Evolutionary conservation across 495 filamentous ascomycete species (phyloP), one percentile per base, ranked within the genome.

Genomic region (Aspergillus leporis): DNA sequence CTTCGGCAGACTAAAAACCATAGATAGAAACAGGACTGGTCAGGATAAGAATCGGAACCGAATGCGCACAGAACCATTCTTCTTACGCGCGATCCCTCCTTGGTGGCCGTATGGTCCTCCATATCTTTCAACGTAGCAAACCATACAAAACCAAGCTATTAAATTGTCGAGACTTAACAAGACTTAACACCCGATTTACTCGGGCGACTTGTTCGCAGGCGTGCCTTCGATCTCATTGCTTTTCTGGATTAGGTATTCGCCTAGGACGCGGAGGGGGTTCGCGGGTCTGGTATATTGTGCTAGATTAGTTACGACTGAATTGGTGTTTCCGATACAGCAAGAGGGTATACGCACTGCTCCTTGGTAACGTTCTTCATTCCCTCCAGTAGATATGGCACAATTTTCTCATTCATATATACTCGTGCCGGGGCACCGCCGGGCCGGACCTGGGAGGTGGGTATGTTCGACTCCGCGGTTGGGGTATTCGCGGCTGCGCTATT

Each of bases 361-460:
- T 83, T 85, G 3, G 90, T 90, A 36, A 98, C 62, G 62, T 82
- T 75, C 81, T 97, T 98, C 92, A 98, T 93, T 7, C 90, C 94
- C 64, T 97, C 93, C 34, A 98, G 70, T 61, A 98, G 68, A 53
- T 87, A 83, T 8, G 87, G 88, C 16, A 92, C 93, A 55, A 98
- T 85, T 67, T 92, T 92, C 68, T 86, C 80, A 65, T 98, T 98
- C 70, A 98, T 75, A 74, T 96, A 98, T 59, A 90, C 85, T 32
- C 94, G 83, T 3, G 91, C 89, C 5, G 93, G 91, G 1, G 90
- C 91, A 41, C 94, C 94, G 64, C 96, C 91, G 72, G 79, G 74
- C 6, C 76, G 74, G 6, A 73, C 58, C 21, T 72, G 73, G 55
- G 76, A 78, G 63, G 59, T 70, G 65, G 70, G 56, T 5, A 76